phyloP scores from a whole-genome alignment of 495 filamentous ascomycete species.

The Chlorociboria aeruginascens region DNA sequence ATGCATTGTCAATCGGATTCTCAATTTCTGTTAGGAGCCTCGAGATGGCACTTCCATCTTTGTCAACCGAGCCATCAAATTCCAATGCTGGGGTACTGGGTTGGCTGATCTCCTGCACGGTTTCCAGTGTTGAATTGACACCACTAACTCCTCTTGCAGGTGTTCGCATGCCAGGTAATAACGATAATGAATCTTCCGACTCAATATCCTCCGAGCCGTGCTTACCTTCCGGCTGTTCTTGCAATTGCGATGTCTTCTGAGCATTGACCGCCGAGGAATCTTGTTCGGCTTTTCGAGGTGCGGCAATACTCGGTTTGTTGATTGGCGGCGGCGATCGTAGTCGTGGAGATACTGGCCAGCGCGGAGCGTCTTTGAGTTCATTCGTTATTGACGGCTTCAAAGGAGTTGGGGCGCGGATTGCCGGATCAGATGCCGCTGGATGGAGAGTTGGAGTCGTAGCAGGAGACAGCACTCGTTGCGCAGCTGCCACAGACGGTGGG shows the following conservation, averaged over 20 bases:
- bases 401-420: slow-evolving; percentile 45
- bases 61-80: slow-evolving; percentile 29
- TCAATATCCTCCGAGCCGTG: slow-evolving; percentile 31
- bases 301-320: slow-evolving; percentile 27
- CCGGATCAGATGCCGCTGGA: slow-evolving; percentile 37
- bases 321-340: slow-evolving; percentile 56
- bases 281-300: slow-evolving; percentile 32
- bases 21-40: slow-evolving; percentile 28
- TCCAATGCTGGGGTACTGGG: slow-evolving; percentile 54
- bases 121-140: slow-evolving; percentile 65
- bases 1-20: slow-evolving; percentile 22
- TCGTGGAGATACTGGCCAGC: slow-evolving; percentile 56
- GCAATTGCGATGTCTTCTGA: slow-evolving; percentile 36
- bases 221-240: slow-evolving; percentile 23
- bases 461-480: slow-evolving; percentile 54
- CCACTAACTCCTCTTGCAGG: slow-evolving; percentile 55
- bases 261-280: slow-evolving; percentile 42
- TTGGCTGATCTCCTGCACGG: slow-evolving; percentile 83
- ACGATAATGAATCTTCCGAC: slow-evolving; percentile 37
- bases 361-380: slow-evolving; percentile 43
- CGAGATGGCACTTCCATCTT: slow-evolving; percentile 36
- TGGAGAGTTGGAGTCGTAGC: slow-evolving; percentile 46
- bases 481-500: slow-evolving; percentile 43
- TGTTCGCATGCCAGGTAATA: slow-evolving; percentile 46
- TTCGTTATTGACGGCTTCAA: slow-evolving; percentile 41